Conservation (phyloP, 805 yeast genomes). For the Candida pseudoglaebosa region DNA sequence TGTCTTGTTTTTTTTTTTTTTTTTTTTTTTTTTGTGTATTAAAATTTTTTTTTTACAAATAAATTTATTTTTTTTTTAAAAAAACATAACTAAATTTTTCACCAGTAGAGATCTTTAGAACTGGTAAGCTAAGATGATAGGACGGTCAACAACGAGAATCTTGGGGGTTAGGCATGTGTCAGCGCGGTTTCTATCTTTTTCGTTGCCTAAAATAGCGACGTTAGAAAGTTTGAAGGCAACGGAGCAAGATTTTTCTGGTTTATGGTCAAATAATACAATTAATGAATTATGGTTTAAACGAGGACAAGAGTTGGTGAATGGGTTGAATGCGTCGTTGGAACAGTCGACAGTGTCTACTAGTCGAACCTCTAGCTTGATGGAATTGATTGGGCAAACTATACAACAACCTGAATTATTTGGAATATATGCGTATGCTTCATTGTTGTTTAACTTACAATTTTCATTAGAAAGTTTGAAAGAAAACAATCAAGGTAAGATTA, state of each 20-base stretch:
- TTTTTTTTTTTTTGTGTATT: no score
- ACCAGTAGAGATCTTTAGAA: slow-evolving; percentile 6
- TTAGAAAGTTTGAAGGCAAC: slow-evolving; percentile 27
- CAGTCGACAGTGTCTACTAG: slow-evolving; percentile 23
- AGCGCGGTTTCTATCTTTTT: slow-evolving; percentile 22
- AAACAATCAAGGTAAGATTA: slow-evolving; percentile 12
- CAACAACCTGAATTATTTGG: slow-evolving; percentile 42
- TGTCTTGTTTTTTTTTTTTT: no score
- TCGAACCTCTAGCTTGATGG: slow-evolving; percentile 19
- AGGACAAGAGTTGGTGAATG: slow-evolving; percentile 31
- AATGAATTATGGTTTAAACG: slow-evolving; percentile 37
- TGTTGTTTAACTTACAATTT: slow-evolving; percentile 47
- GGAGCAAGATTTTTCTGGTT: slow-evolving; percentile 29
- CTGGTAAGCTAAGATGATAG: neutral
- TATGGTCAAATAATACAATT: slow-evolving; percentile 29
- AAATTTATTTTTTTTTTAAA: neutral
- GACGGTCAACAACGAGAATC: neutral
- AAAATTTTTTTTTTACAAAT: neutral
- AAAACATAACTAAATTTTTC: neutral
- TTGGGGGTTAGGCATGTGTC: slow-evolving; percentile 1
- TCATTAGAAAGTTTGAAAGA: slow-evolving; percentile 41
- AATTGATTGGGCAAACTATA: slow-evolving; percentile 39
- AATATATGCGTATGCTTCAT: slow-evolving; percentile 43
- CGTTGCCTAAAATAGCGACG: slow-evolving; percentile 28
- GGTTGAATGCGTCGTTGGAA: slow-evolving; percentile 30